phyloP scores from a whole-genome alignment of 1,284 basidiomycete species.

The Schizophyllum commune region DNA sequence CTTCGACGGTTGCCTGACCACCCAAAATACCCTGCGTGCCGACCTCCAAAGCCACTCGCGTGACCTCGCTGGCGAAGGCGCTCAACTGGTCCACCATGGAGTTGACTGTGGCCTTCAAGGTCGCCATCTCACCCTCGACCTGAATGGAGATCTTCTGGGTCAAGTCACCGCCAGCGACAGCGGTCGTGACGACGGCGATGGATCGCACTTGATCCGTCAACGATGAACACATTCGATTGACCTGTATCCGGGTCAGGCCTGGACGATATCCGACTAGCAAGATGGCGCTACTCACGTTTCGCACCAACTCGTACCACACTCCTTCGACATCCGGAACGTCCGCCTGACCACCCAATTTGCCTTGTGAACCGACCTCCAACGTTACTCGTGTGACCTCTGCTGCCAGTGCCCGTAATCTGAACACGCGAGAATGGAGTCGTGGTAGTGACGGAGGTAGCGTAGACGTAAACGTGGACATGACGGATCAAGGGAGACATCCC shows the following conservation, averaged over 20 bases:
- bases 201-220: conserved; percentile 93
- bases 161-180: conserved; percentile 85
- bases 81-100: conserved; percentile 50
- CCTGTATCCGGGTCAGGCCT: conserved; percentile 33
- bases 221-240: conserved; percentile 90
- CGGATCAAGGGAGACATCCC: background rate
- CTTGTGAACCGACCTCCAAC: conserved; percentile 83
- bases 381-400: conserved; percentile 97
- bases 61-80: conserved; percentile 92
- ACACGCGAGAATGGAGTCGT: conserved; percentile 1
- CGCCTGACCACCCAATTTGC: conserved; percentile 88
- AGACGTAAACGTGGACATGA: background rate
- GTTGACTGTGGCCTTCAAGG: conserved; percentile 27
- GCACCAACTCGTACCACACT: conserved; percentile 89
- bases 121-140: conserved; percentile 80
- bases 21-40: conserved; percentile 86
- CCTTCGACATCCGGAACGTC: conserved; percentile 92
- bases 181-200: conserved; percentile 89
- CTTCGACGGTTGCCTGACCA: conserved; percentile 4
- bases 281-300: conserved; percentile 56
- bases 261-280: background rate
- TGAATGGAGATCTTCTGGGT: conserved; percentile 68
- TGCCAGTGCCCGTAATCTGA: conserved; percentile 75
- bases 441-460: background rate
- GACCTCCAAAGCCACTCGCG: conserved; percentile 86